phyloP scores from a whole-genome alignment of 306 rosid species.

The Trichosanthes cucumerina region DNA sequence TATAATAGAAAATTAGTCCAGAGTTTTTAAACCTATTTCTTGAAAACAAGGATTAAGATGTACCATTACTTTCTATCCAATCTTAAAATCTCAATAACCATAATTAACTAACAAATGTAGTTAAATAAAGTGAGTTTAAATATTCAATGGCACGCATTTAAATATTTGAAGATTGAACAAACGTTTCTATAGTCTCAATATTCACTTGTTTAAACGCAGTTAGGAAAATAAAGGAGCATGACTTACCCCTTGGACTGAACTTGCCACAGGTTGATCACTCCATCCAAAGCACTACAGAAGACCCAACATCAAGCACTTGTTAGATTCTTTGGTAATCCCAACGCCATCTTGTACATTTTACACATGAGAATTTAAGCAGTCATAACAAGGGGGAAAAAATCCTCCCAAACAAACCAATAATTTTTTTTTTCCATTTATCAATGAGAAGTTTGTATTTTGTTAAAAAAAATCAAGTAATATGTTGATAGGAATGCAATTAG shows the following conservation, averaged over 20 bases:
- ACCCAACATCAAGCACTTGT: slow-evolving; percentile 8
- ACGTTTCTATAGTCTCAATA: neutral
- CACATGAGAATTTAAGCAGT: neutral
- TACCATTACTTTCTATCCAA: neutral
- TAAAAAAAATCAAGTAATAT: too few relatives aligned
- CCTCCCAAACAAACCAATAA: neutral
- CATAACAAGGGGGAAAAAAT: neutral
- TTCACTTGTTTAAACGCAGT: neutral
- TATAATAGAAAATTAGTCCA: neutral
- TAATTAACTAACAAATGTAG: neutral
- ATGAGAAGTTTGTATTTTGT: neutral
- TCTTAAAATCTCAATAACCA: neutral
- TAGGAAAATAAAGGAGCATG: neutral
- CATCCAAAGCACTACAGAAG: slow-evolving; percentile 68
- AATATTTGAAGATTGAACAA: neutral
- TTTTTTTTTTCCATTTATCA: too few relatives aligned
- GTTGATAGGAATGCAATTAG: neutral
- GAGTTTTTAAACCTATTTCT: neutral
- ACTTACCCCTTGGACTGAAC: slow-evolving; percentile 46
- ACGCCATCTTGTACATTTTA: neutral
- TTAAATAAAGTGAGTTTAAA: neutral
- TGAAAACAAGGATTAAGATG: neutral
- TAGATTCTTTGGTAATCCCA: neutral
- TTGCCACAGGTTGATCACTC: slow-evolving; percentile 68
- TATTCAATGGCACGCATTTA: neutral